Percentiles rank a stretch among this genome's conserved stretches.
phyloP scores from a whole-genome alignment of 2,329 filamentous ascomycete species.

The Penicillium sp. region DNA sequence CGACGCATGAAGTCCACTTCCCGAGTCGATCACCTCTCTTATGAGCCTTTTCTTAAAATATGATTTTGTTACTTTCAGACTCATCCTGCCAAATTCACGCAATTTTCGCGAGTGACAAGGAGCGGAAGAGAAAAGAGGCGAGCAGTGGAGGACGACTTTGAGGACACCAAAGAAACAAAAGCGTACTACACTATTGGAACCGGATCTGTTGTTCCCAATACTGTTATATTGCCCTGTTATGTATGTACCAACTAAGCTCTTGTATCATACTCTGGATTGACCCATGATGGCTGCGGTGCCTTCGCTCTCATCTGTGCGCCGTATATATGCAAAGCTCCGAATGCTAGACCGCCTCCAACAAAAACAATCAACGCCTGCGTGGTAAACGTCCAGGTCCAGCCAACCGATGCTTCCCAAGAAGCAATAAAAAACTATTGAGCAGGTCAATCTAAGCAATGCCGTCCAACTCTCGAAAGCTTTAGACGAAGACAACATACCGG shows the following conservation, averaged over 20 bases:
- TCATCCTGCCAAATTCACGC: too few relatives aligned
- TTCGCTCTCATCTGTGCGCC: constrained; percentile 39
- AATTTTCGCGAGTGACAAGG: too few relatives aligned
- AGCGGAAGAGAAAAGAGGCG: too few relatives aligned
- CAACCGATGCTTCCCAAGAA: constrained; percentile 45
- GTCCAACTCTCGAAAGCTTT: not conserved
- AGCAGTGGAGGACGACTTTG: not conserved
- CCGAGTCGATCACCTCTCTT: too few relatives aligned
- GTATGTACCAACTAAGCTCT: not conserved
- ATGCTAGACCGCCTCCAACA: constrained; percentile 39
- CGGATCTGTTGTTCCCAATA: too few relatives aligned
- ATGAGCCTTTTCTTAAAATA: too few relatives aligned
- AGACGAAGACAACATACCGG: constrained; percentile 30
- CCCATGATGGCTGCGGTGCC: constrained; percentile 44
- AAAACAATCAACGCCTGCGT: constrained; percentile 49
- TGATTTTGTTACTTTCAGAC: too few relatives aligned
- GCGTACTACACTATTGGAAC: too few relatives aligned
- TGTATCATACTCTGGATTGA: constrained; percentile 45
- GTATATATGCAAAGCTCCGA: constrained; percentile 42
- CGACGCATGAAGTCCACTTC: too few relatives aligned
- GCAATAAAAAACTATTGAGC: constrained; percentile 49
- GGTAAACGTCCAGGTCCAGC: constrained; percentile 54
- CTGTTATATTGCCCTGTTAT: not conserved
- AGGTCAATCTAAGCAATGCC: not conserved
- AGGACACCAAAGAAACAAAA: not conserved